Evolutionary conservation across 2,329 filamentous ascomycete genomes (phyloP).

Genomic region (Calonectria henricotiae): DNA sequence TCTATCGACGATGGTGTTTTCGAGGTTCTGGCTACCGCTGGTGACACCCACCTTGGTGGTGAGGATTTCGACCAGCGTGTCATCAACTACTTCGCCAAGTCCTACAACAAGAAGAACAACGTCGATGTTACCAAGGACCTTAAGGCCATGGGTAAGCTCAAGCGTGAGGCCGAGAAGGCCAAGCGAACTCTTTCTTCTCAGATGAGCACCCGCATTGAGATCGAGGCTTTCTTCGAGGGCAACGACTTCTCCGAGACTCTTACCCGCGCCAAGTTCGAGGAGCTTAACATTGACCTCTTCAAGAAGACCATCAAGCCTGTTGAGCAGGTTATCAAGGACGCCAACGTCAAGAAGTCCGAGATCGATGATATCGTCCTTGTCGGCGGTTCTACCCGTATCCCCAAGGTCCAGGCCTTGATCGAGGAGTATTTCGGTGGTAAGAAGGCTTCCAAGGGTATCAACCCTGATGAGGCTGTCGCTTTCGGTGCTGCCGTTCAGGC

Average conservation of each 20-base stretch:
- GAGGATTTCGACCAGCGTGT: slow-evolving; percentile 99
- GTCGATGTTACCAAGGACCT: slow-evolving; percentile 94
- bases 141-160: slow-evolving; percentile 99
- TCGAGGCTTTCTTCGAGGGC: slow-evolving; percentile 96
- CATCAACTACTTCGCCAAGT: slow-evolving; percentile 96
- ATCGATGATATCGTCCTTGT: slow-evolving; percentile 98
- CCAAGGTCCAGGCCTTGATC: slow-evolving; percentile 94
- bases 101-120: slow-evolving; percentile 98
- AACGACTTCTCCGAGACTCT: slow-evolving; percentile 99
- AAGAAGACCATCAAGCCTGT: slow-evolving; percentile 99
- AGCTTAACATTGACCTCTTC: slow-evolving; percentile 99
- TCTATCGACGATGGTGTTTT: slow-evolving; percentile 95
- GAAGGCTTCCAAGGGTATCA: slow-evolving; percentile 99
- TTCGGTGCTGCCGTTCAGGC: slow-evolving; percentile 98
- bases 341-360: slow-evolving; percentile 96
- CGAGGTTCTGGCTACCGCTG: slow-evolving; percentile 93
- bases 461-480: slow-evolving; percentile 98
- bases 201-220: slow-evolving; percentile 95
- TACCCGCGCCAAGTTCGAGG: slow-evolving; percentile 99
- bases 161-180: slow-evolving; percentile 99
- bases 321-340: slow-evolving; percentile 98
- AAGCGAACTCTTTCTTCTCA: slow-evolving; percentile 98
- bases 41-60: slow-evolving; percentile 98
- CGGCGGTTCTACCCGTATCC: slow-evolving; percentile 98
- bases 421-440: slow-evolving; percentile 97